Base-by-base conservation (phyloP, 305 asterid species). In the Petunia hybrid region DNA sequence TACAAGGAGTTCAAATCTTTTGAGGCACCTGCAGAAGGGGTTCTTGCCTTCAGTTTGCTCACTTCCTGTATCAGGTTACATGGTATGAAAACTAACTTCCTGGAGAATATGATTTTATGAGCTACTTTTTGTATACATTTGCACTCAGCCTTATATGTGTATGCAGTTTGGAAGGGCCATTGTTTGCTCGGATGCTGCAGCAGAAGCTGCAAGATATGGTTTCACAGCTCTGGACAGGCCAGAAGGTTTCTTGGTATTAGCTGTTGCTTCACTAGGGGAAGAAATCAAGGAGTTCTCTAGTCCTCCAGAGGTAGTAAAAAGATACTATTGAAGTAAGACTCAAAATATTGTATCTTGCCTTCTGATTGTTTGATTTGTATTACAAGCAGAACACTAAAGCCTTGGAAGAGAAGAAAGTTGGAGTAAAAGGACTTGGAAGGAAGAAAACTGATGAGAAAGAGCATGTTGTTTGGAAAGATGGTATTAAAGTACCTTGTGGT, bases 111-210 rank as follows among this genome's bases (percentile, higher is more conserved):
- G 14, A 6, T 53, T 61, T 61, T 46, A 8, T 3, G 2, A 71
- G 35, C 61, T 48, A 35, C 1, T 12, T 14, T 48, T 22, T 6
- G 31, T 42, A 0, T 38, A 9, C 31, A 40, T 61, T 4, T 39
- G 6, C 1, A 4, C 43, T 14, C 46, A 0, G 2, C 3, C 22
- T 0, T 51, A 4, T 6, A 1, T 7, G 4, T 5, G 1, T 2
- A 0, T 8, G 12, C 86, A 96, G 99, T 93, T 94, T 45, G 99
- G 99, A 62, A 93, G 82, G 80, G 97, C 98, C 3, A 92, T 94
- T 5, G 91, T 96, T 4, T 94, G 98, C 88, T 87, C 97, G 0
- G 99, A 96, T 78, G 86, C 97, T 5, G 92, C 98, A 80, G 98
- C 95, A 3, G 98, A 94, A 80, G 98, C 98, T 1, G 97, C 99